These are phyloP conservation scores for Lactifluus rugatus DNA, from an alignment of 768 basidiomycete genomes.

Conservation along the genomic window DNA sequence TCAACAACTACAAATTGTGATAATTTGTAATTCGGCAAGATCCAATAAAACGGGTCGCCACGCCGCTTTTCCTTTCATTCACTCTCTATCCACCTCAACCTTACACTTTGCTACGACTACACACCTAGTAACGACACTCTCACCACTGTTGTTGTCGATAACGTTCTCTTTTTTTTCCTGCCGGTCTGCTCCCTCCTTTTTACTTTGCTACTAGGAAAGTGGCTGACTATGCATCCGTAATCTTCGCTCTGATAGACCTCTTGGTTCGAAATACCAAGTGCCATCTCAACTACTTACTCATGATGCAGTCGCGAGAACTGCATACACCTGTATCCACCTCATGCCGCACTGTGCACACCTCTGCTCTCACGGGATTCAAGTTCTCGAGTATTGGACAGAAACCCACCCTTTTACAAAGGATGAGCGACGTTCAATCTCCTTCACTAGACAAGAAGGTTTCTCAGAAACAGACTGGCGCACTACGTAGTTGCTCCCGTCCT, in stretches of 20 bases:
- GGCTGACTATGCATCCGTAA: not conserved
- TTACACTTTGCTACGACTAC: not conserved
- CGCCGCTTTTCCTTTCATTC: not conserved
- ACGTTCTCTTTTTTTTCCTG: not conserved
- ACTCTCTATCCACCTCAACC: not conserved
- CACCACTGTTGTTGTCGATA: not conserved
- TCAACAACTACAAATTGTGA: no score
- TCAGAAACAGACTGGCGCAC: not conserved
- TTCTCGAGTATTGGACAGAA: constrained; percentile 9
- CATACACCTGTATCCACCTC: not conserved
- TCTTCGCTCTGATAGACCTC: not conserved
- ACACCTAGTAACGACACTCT: not conserved
- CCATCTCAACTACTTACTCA: not conserved
- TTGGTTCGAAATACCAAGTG: not conserved
- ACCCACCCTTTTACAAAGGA: constrained; percentile 6
- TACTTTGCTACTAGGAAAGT: not conserved
- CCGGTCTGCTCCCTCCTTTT: not conserved
- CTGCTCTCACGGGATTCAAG: constrained; percentile 1
- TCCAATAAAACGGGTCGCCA: no score
- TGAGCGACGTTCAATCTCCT: not conserved
- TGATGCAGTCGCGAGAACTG: not conserved
- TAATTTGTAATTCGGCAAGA: no score
- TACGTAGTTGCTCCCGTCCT: not conserved
- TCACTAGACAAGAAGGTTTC: not conserved
- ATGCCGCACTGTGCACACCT: not conserved